phyloP scores from a whole-genome alignment of 257 asterid genomes.

The Penstemon eatonii region DNA sequence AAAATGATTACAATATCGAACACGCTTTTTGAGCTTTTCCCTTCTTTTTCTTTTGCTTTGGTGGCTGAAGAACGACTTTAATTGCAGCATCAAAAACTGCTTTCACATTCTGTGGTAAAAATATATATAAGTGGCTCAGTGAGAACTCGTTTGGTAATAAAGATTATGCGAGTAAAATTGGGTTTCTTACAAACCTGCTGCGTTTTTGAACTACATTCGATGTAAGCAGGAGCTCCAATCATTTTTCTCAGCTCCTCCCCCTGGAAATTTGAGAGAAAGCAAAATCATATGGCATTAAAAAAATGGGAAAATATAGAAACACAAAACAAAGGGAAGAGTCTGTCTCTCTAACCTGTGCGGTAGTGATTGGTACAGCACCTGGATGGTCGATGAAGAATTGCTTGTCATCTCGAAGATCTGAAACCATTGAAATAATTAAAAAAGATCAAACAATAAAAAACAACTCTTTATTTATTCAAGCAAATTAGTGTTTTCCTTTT shows the following conservation, averaged over 20 bases:
- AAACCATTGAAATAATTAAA: slow-evolving; percentile 22
- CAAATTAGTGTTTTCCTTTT: neutral
- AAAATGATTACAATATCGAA: slow-evolving; percentile 67
- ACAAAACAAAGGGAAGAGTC: slow-evolving; percentile 15
- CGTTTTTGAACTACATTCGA: slow-evolving; percentile 76
- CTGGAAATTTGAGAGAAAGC: slow-evolving; percentile 35
- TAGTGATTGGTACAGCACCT: slow-evolving; percentile 84
- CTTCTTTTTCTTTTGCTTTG: slow-evolving; percentile 61
- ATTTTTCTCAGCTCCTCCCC: slow-evolving; percentile 70
- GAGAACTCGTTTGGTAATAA: neutral
- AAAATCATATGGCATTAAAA: neutral
- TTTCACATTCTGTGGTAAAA: slow-evolving; percentile 46
- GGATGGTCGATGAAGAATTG: slow-evolving; percentile 88
- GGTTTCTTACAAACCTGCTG: slow-evolving; percentile 49
- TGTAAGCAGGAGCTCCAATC: slow-evolving; percentile 65
- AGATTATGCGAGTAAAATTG: neutral
- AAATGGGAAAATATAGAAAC: slow-evolving; percentile 2
- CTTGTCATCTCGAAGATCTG: slow-evolving; percentile 97
- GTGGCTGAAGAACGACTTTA: slow-evolving; percentile 67
- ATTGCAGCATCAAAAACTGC: slow-evolving; percentile 61
- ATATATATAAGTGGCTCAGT: slow-evolving; percentile 14
- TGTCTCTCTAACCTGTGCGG: slow-evolving; percentile 62
- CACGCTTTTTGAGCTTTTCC: slow-evolving; percentile 58
- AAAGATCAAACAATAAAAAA: slow-evolving; percentile 10
- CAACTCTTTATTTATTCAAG: neutral